These are phyloP conservation scores for Phoma sp. DNA, from an alignment of 2,329 filamentous ascomycete species.

Conservation along the genomic window DNA sequence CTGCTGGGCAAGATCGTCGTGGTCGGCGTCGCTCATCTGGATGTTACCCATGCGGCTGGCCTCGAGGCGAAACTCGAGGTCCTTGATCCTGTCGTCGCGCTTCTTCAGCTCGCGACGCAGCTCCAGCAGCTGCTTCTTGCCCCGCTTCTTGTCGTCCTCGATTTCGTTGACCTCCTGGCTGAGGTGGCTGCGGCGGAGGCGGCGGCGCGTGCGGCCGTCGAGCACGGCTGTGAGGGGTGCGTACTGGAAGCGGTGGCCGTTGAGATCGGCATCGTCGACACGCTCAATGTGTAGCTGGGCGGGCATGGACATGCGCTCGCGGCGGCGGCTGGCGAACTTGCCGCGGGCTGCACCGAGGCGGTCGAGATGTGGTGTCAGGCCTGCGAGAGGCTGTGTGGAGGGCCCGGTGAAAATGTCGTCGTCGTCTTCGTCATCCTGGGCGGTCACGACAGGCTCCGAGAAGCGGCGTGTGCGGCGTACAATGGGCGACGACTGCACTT, in stretches of 20 bases:
- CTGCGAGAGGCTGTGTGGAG: slow-evolving; percentile 36
- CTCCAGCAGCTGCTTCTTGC: slow-evolving; percentile 46
- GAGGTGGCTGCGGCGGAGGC: slow-evolving; percentile 50
- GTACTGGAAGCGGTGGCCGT: slow-evolving; percentile 40
- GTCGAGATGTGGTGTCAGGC: slow-evolving; percentile 43
- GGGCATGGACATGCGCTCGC: slow-evolving; percentile 46
- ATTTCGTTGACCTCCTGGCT: slow-evolving; percentile 51
- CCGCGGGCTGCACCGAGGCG: slow-evolving; percentile 35
- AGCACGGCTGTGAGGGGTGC: slow-evolving; percentile 43
- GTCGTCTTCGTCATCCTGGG: slow-evolving; percentile 24
- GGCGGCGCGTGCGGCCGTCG: slow-evolving; percentile 43
- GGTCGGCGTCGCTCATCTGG: slow-evolving; percentile 46
- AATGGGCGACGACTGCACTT: slow-evolving; percentile 20
- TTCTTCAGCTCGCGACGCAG: slow-evolving; percentile 47
- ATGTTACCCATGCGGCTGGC: slow-evolving; percentile 47
- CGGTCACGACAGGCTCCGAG: slow-evolving; percentile 42
- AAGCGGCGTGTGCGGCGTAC: slow-evolving; percentile 39
- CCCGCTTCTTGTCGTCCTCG: slow-evolving; percentile 47
- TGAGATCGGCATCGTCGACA: slow-evolving; percentile 32
- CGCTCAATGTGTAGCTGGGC: slow-evolving; percentile 38
- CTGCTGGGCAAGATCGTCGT: slow-evolving; percentile 42
- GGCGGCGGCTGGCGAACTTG: slow-evolving; percentile 35
- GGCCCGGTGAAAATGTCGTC: slow-evolving; percentile 26
- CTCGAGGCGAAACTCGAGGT: slow-evolving; percentile 48
- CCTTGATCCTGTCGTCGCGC: slow-evolving; percentile 45